Base-by-base conservation (phyloP, 805 yeast species). In the Lipomyces chichibuensis region DNA sequence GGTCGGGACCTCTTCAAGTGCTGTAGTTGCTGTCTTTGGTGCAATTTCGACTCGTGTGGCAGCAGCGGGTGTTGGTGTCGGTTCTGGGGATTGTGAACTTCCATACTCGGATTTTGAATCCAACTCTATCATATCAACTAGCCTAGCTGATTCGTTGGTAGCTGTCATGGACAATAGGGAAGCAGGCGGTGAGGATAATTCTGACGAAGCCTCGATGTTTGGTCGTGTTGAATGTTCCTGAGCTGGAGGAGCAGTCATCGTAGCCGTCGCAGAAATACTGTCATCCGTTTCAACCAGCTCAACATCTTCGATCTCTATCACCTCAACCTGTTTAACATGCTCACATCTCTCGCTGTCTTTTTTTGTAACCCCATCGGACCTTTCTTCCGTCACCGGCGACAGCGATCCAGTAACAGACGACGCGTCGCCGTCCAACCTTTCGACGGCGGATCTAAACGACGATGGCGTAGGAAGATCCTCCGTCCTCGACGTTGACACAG, bases 161-260 rank as follows among this genome's bases (percentile, higher is more conserved):
- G 14, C 4, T n/a, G 23, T 43, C 23, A 43, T 17, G 49, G 49
- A 43, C 23, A 43, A 6, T 8, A 43, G 25, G 20, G 49, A 17
- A 43, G 49, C n/a, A 43, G 49, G 49, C 23, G 49, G 49, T n/a
- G 49, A 43, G 49, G 49, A 43, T n/a, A 43, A 43, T 43, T 17
- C 23, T 43, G 49, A 43, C 11, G 49, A 43, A 6, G 20, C 5
- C 25, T 43, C 49, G 49, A 43, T 43, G 9, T 17, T 17, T 43
- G 49, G 23, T 43, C 20, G 9, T 17, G 23, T 23, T 17, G 49
- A 5, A 43, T n/a, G 49, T 43, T 43, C 8, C 20, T 43, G 49
- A 43, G 49, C 20, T 17, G 23, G 49, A 43, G 49, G 11, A 43
- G 39, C 39, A 37, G 39, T 17, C 39, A 43, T n/a, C 0, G 32